A percentile compares a stretch with the other conserved stretches of the same genome.
phyloP scores from a whole-genome alignment of 2,329 filamentous ascomycete species.

The Xylaria sp. region DNA sequence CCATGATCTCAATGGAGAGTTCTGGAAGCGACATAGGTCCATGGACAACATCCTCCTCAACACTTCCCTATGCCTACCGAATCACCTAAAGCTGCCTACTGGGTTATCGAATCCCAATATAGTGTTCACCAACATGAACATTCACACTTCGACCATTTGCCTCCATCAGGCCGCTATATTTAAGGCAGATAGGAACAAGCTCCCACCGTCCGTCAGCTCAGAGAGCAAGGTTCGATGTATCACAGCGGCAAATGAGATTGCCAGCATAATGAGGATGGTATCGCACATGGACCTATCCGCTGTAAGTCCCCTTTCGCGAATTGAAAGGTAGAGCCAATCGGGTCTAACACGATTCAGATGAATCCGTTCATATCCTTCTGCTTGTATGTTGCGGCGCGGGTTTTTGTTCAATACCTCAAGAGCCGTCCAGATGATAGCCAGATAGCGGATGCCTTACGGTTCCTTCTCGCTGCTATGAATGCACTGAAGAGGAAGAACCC shows the following conservation, averaged over 20 bases:
- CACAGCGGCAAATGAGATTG: conserved; percentile 89
- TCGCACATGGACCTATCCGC: conserved; percentile 83
- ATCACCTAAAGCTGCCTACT: conserved; percentile 74
- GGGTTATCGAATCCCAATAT: conserved; percentile 80
- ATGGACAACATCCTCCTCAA: conserved; percentile 91
- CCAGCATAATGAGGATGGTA: conserved; percentile 92
- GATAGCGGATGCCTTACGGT: conserved; percentile 80
- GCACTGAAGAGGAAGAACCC: conserved; percentile 86
- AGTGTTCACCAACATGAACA: conserved; percentile 94
- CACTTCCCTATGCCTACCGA: conserved; percentile 80
- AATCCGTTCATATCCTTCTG: conserved; percentile 96
- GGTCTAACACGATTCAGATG: conserved; percentile 60
- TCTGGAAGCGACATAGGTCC: conserved; percentile 90
- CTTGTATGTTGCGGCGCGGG: conserved; percentile 90
- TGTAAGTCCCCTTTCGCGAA: conserved; percentile 54
- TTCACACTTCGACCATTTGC: conserved; percentile 95
- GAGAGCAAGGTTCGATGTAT: conserved; percentile 95
- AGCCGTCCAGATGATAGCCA: conserved; percentile 83
- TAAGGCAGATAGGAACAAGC: conserved; percentile 87
- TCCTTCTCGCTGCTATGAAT: conserved; percentile 87
- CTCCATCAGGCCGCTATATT: conserved; percentile 98
- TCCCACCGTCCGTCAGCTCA: conserved; percentile 75
- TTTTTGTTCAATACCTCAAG: conserved; percentile 97
- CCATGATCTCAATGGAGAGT: conserved; percentile 85
- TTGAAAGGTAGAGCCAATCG: background rate